Percentiles rank a stretch among this genome's conserved stretches.
phyloP scores from a whole-genome alignment of 176 grass and related monocot species.

The maize (Zea mays) region DNA sequence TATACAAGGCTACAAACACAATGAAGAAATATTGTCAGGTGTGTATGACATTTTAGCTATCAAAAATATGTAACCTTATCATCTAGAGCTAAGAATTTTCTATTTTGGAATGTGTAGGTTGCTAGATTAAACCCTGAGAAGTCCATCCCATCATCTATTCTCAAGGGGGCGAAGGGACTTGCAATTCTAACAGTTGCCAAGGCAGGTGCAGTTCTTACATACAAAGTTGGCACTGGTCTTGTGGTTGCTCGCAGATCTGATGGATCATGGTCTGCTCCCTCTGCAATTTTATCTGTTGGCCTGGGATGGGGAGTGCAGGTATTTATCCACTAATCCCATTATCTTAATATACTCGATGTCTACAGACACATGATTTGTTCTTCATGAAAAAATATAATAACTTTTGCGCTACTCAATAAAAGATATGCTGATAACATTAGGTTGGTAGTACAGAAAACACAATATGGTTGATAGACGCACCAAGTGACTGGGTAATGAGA shows the following conservation, averaged over 20 bases:
- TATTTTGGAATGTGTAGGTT: conserved; percentile 58
- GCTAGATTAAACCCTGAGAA: conserved; percentile 89
- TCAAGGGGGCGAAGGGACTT: conserved; percentile 86
- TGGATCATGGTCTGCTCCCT: conserved; percentile 95
- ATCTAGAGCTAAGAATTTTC: conserved; percentile 30
- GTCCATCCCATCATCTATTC: conserved; percentile 82
- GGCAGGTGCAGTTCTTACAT: conserved; percentile 80
- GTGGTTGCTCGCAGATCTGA: conserved; percentile 78
- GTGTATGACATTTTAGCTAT: conserved; percentile 14
- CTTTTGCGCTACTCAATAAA: conserved; percentile 2
- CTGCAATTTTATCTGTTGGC: conserved; percentile 85
- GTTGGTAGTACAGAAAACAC: background rate
- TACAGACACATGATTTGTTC: background rate
- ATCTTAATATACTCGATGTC: background rate
- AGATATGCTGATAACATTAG: background rate
- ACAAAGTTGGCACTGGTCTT: conserved; percentile 87
- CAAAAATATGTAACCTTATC: conserved; percentile 10
- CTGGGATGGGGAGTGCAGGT: conserved; percentile 98
- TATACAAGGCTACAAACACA: conserved; percentile 83
- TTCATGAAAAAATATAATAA: conserved; percentile 1
- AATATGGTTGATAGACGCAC: background rate
- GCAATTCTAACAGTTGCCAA: conserved; percentile 86
- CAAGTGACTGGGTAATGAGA: background rate
- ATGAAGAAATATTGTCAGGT: conserved; percentile 87
- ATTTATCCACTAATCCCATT: conserved; percentile 32